Conservation (phyloP, 139 green algal species). For the Eudorina sp. region DNA sequence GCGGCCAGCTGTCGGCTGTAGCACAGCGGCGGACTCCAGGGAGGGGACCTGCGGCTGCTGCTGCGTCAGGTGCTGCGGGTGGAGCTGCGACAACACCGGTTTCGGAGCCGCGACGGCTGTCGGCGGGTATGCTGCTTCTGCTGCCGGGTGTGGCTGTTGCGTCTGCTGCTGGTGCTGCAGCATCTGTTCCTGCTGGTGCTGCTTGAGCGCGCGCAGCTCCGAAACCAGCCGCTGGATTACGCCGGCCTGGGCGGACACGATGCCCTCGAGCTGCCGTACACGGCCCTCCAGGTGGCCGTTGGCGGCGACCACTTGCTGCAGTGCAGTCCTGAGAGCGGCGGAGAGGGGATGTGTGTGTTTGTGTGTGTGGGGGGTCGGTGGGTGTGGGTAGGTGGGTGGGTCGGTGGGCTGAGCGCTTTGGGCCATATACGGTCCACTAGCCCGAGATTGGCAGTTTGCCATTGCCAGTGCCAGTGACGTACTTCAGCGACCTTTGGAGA, state of each 20-base stretch:
- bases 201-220: slow-evolving; percentile 26
- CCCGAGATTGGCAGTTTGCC: no score
- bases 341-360: no score
- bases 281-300: slow-evolving; percentile 49
- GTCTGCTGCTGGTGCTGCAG: slow-evolving; percentile 18
- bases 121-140: background rate
- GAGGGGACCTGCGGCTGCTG: no score
- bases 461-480: no score
- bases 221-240: background rate
- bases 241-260: background rate
- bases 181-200: slow-evolving; percentile 6
- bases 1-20: no score
- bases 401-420: no score
- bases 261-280: slow-evolving; percentile 52
- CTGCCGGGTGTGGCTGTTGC: background rate
- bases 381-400: no score
- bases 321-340: no score
- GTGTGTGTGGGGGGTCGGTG: no score
- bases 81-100: background rate
- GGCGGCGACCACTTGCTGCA: background rate
- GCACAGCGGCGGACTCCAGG: no score
- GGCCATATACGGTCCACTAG: no score
- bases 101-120: background rate
- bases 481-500: no score
- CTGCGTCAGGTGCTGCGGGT: background rate